Percentiles rank a stretch among this genome's conserved stretches.
These are phyloP conservation scores for Begonia peltatifolia DNA, from an alignment of 306 rosid genomes.

Conservation along the genomic window DNA sequence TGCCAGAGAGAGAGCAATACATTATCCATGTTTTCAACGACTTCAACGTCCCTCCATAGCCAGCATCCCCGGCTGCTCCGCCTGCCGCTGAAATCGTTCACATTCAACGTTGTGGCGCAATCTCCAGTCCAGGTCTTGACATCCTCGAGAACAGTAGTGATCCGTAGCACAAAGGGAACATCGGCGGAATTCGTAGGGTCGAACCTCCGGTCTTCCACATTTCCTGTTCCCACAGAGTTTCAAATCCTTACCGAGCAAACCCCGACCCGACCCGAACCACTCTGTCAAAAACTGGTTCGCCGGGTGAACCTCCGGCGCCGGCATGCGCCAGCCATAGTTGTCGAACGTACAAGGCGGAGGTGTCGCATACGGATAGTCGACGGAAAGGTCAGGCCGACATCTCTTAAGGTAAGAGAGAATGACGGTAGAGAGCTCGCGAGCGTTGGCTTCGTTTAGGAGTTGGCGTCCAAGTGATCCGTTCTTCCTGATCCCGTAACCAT, in stretches of 20 bases:
- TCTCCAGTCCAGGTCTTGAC: constrained; percentile 84
- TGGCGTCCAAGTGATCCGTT: constrained; percentile 52
- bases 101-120: constrained; percentile 54
- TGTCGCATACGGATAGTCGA: constrained; percentile 5
- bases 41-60: not conserved
- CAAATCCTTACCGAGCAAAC: constrained; percentile 13
- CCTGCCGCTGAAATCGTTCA: not conserved
- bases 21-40: not conserved
- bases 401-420: constrained; percentile 16
- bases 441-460: constrained; percentile 59
- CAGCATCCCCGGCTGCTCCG: not conserved
- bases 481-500: constrained; percentile 65
- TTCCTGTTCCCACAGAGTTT: constrained; percentile 53
- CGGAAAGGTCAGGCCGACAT: constrained; percentile 17
- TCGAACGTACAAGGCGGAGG: constrained; percentile 27
- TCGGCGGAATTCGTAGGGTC: constrained; percentile 72
- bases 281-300: constrained; percentile 49
- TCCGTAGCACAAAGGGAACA: constrained; percentile 70
- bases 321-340: constrained; percentile 38
- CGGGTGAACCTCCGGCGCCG: constrained; percentile 45
- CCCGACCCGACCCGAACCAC: constrained; percentile 47
- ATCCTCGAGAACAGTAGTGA: constrained; percentile 78
- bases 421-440: constrained; percentile 41
- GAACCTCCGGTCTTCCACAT: constrained; percentile 70
- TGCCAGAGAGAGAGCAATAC: too few species aligned